Percentiles rank a stretch among this genome's conserved stretches.
Conservation (phyloP, 805 yeast species). For the Suhomyces xylopsoci region DNA sequence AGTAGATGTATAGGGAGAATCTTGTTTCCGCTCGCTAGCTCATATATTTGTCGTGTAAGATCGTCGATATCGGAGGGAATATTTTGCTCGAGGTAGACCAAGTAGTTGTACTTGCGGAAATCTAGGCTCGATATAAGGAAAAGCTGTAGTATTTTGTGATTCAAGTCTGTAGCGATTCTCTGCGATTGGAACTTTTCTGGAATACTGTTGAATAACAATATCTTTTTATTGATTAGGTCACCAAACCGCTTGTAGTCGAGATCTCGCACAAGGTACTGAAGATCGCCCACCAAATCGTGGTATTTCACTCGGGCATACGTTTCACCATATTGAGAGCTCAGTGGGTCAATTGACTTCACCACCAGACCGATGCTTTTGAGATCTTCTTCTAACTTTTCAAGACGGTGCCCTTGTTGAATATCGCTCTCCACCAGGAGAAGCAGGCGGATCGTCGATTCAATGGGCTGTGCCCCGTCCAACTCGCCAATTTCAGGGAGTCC, state of each 20-base stretch:
- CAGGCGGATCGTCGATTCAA: not conserved
- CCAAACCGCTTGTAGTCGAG: constrained; percentile 12
- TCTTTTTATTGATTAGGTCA: constrained; percentile 29
- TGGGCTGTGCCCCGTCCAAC: not conserved
- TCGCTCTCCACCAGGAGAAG: not conserved
- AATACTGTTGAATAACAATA: constrained; percentile 18
- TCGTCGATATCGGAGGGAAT: not conserved
- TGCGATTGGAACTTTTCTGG: not conserved
- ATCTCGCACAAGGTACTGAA: constrained; percentile 20
- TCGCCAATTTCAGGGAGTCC: not conserved
- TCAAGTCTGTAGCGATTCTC: constrained; percentile 3
- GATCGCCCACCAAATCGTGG: constrained; percentile 33
- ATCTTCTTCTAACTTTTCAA: not conserved
- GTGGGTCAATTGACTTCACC: not conserved
- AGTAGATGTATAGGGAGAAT: constrained; percentile 16
- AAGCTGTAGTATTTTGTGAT: constrained; percentile 28
- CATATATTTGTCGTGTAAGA: constrained; percentile 7
- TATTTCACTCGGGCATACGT: constrained; percentile 20
- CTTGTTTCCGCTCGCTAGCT: constrained; percentile 8
- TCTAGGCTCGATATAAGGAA: constrained; percentile 33
- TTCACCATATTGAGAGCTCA: not conserved
- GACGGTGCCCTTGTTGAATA: not conserved
- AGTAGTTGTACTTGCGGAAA: constrained; percentile 27
- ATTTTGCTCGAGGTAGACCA: constrained; percentile 14
- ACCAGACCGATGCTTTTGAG: not conserved